A percentile compares a stretch with the other conserved stretches of the same genome.
Conservation (phyloP, 345 rosid species). For the Eutrema japonicum region DNA sequence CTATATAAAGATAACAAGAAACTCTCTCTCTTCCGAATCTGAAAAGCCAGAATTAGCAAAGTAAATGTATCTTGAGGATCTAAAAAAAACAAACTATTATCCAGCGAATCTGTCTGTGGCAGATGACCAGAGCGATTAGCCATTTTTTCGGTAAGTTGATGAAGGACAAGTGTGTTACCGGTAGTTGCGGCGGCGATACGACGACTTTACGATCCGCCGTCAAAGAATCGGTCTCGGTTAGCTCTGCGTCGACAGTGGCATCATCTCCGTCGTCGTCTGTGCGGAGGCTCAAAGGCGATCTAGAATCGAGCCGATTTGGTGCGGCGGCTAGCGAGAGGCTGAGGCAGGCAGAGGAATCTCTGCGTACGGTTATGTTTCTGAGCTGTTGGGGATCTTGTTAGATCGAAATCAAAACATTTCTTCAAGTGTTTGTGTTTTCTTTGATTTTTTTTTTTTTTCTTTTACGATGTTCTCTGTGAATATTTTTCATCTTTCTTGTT, state of each 20-base stretch:
- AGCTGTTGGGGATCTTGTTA: slow-evolving; percentile 85
- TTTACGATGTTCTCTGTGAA: neutral
- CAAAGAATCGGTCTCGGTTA: slow-evolving; percentile 43
- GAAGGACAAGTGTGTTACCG: slow-evolving; percentile 62
- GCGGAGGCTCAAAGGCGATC: slow-evolving; percentile 50
- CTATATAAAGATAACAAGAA: slow-evolving; percentile 23
- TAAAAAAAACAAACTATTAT: no score
- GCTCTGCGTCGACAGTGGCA: slow-evolving; percentile 5
- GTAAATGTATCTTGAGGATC: neutral
- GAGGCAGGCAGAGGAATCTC: slow-evolving; percentile 74
- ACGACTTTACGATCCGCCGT: slow-evolving; percentile 48
- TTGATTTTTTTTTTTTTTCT: neutral
- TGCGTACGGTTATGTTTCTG: slow-evolving; percentile 78
- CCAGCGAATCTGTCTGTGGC: neutral
- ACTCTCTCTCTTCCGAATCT: slow-evolving; percentile 17
- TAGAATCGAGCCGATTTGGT: slow-evolving; percentile 46
- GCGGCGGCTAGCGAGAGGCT: slow-evolving; percentile 51
- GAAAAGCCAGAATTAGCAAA: neutral
- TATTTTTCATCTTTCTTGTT: slow-evolving; percentile 1
- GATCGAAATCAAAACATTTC: neutral
- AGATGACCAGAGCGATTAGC: slow-evolving; percentile 44
- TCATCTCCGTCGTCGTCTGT: slow-evolving; percentile 47
- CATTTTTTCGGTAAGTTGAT: slow-evolving; percentile 49
- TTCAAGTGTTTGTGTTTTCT: neutral
- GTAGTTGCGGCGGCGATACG: slow-evolving; percentile 41